Evolutionary conservation across 2,329 filamentous ascomycete genomes (phyloP).

Genomic region (Beauveria medogensis): DNA sequence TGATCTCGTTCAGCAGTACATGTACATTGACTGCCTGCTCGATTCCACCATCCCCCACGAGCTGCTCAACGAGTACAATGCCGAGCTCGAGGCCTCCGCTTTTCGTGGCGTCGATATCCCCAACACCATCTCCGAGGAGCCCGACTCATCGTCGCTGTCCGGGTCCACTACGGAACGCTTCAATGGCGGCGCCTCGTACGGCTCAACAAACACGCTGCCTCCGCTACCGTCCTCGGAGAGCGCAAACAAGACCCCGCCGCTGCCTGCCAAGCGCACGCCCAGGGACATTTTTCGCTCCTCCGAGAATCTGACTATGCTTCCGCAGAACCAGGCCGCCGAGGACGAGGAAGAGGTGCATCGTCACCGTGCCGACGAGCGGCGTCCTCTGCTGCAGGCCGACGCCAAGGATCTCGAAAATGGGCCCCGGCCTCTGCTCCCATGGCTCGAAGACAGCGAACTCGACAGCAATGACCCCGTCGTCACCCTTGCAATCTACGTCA

Average conservation of each 20-base stretch:
- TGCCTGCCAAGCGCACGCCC: conserved; percentile 67
- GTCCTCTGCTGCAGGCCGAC: conserved; percentile 23
- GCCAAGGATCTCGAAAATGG: conserved; percentile 23
- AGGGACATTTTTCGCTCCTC: conserved; percentile 76
- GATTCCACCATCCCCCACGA: conserved; percentile 90
- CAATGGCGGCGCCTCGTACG: conserved; percentile 21
- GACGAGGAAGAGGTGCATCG: conserved; percentile 33
- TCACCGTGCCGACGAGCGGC: conserved; percentile 13
- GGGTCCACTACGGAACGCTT: conserved; percentile 22
- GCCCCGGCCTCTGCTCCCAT: conserved; percentile 47
- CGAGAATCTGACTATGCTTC: conserved; percentile 59
- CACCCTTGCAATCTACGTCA: conserved; percentile 80
- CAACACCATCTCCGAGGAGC: conserved; percentile 68
- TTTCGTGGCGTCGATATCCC: conserved; percentile 55
- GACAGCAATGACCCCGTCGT: conserved; percentile 70
- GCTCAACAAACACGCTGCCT: conserved; percentile 18
- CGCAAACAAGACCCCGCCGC: conserved; percentile 11
- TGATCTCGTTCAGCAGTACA: conserved; percentile 79
- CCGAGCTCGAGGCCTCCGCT: conserved; percentile 48
- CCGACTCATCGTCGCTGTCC: conserved; percentile 24
- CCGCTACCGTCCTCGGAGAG: conserved; percentile 11
- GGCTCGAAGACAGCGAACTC: conserved; percentile 62
- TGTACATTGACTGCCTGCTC: conserved; percentile 85
- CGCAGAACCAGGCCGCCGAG: conserved; percentile 29
- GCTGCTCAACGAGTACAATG: conserved; percentile 77